A percentile compares a stretch with the other conserved stretches of the same genome.
These are phyloP conservation scores for Colletotrichum falcatum DNA, from an alignment of 2,329 filamentous ascomycete species.

Conservation along the genomic window DNA sequence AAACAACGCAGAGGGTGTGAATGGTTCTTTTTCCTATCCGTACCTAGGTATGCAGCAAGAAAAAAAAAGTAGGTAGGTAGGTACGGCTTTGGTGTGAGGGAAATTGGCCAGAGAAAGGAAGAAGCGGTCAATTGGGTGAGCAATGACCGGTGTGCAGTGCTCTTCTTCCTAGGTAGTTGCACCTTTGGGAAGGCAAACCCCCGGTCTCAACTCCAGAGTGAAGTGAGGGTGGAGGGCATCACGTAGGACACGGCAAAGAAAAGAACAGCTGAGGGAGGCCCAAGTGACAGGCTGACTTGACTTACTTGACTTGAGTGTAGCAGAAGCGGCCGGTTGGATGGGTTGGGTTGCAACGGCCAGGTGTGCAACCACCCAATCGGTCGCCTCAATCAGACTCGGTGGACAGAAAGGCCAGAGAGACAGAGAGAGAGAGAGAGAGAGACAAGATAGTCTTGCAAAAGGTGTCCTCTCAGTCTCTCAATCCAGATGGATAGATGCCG, in stretches of 20 bases:
- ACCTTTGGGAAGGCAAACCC: constrained; percentile 1
- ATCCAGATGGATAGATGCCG: neutral
- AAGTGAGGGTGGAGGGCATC: constrained; percentile 30
- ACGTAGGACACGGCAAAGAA: constrained; percentile 26
- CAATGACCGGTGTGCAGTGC: constrained; percentile 8
- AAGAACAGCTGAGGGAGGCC: constrained; percentile 6
- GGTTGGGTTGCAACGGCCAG: constrained; percentile 5
- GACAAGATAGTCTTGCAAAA: constrained; percentile 3
- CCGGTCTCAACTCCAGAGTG: constrained; percentile 21
- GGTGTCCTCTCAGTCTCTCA: constrained; percentile 13
- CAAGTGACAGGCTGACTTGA: too few species aligned
- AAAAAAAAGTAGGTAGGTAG: too few species aligned
- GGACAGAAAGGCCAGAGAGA: neutral
- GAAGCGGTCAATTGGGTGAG: constrained; percentile 19
- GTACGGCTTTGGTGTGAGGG: constrained; percentile 12
- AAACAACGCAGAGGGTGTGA: constrained; percentile 3
- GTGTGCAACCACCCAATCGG: neutral
- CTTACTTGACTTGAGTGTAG: neutral
- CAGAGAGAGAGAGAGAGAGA: neutral
- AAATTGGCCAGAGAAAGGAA: constrained; percentile 17
- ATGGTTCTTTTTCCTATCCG: constrained; percentile 1
- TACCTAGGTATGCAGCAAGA: neutral
- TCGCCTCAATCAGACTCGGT: neutral
- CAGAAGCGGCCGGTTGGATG: neutral
- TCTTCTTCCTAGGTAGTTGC: constrained; percentile 3